These are phyloP conservation scores for Agrostemma githago DNA, from an alignment of 148 eudicot genomes.

Conservation along the genomic window DNA sequence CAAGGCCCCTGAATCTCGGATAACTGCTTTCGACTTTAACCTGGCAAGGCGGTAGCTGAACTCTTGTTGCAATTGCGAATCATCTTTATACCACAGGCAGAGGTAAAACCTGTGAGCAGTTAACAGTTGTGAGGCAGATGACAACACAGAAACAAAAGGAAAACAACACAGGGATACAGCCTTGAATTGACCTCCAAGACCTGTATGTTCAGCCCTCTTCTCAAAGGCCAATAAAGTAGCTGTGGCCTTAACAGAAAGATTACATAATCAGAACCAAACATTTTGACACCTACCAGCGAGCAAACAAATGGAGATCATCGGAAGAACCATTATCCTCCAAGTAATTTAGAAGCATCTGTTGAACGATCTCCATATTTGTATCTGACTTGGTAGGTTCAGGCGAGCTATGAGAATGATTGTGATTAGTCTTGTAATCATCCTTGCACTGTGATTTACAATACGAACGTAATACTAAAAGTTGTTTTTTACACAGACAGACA, in stretches of 20 bases:
- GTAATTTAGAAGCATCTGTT: conserved; percentile 89
- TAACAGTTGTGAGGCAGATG: conserved; percentile 10
- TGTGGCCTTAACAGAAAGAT: neutral
- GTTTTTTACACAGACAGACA: conserved; percentile 63
- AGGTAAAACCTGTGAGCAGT: conserved; percentile 73
- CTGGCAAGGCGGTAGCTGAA: conserved; percentile 59
- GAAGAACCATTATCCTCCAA: conserved; percentile 66
- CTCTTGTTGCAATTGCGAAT: conserved; percentile 50
- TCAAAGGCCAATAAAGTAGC: conserved; percentile 6
- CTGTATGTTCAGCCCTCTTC: conserved; percentile 1
- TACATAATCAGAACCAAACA: conserved; percentile 3
- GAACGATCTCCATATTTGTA: conserved; percentile 66
- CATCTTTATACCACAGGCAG: conserved; percentile 95
- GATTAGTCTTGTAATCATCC: conserved; percentile 37
- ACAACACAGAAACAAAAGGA: neutral
- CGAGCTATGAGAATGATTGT: conserved; percentile 33
- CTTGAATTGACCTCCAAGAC: conserved; percentile 3
- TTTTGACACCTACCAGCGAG: conserved; percentile 59
- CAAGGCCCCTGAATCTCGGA: conserved; percentile 56
- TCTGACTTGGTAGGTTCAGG: conserved; percentile 35
- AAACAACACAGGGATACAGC: neutral
- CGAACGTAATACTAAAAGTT: conserved; percentile 61
- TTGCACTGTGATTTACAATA: conserved; percentile 57
- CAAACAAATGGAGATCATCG: conserved; percentile 75
- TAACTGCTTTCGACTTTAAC: conserved; percentile 63